A percentile compares a stretch with the other conserved stretches of the same genome.
Evolutionary conservation across 164 flowering plant species (phyloP).

Genomic region (Euptelea pleiosperma): DNA sequence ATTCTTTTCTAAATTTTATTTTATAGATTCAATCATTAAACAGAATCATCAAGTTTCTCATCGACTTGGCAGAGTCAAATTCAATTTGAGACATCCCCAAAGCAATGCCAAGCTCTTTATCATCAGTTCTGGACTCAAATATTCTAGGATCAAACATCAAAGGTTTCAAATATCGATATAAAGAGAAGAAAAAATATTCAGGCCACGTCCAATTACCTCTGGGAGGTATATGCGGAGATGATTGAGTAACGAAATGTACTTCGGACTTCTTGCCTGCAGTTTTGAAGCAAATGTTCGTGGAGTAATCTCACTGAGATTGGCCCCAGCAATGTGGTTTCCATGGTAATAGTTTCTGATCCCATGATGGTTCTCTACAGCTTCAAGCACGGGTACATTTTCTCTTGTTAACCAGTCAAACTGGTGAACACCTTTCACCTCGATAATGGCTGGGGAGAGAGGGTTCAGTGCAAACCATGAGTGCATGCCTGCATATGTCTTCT

Average conservation of each 20-base stretch:
- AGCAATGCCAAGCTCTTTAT: background rate
- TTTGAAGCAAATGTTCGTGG: slow-evolving; percentile 80
- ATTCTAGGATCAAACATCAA: background rate
- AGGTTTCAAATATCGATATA: background rate
- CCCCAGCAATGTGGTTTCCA: slow-evolving; percentile 79
- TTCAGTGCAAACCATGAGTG: slow-evolving; percentile 99
- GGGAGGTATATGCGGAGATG: slow-evolving; percentile 96
- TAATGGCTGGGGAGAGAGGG: slow-evolving; percentile 72
- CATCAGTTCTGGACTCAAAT: background rate
- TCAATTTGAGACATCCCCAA: too few relatives aligned
- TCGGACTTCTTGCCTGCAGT: slow-evolving; percentile 95
- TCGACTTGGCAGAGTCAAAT: background rate
- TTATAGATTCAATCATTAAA: background rate
- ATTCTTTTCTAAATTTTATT: too few relatives aligned
- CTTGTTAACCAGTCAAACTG: slow-evolving; percentile 98
- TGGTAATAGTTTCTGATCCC: slow-evolving; percentile 80
- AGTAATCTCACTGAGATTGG: slow-evolving; percentile 74
- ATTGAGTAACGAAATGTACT: slow-evolving; percentile 94
- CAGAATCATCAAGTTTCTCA: background rate
- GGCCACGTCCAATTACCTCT: slow-evolving; percentile 57
- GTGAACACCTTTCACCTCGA: slow-evolving; percentile 94
- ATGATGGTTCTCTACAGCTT: slow-evolving; percentile 83
- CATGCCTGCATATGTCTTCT: slow-evolving; percentile 98
- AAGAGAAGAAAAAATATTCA: background rate
- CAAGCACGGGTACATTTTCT: slow-evolving; percentile 96